A percentile compares a stretch with the other conserved stretches of the same genome.
Evolutionary conservation across 2,329 filamentous ascomycete genomes (phyloP).

Genomic region (Reticulascus tulasneorum): DNA sequence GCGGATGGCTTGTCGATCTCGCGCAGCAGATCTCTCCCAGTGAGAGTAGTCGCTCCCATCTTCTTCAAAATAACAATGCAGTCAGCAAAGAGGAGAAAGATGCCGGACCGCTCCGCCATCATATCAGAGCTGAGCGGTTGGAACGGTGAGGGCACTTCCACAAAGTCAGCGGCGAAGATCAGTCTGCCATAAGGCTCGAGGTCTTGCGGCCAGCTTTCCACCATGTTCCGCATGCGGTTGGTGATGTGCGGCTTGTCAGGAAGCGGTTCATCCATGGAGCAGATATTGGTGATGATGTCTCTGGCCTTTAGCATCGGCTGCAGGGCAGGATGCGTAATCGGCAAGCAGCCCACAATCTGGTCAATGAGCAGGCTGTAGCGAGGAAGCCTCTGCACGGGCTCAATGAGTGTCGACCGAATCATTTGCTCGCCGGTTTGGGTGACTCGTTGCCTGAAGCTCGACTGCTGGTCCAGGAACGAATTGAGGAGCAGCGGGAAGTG

Average conservation of each 20-base stretch:
- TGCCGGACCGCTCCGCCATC: constrained; percentile 53
- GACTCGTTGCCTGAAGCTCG: constrained; percentile 76
- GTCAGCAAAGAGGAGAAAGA: constrained; percentile 83
- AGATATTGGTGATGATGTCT: constrained; percentile 94
- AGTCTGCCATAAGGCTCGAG: constrained; percentile 73
- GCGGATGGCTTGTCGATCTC: constrained; percentile 80
- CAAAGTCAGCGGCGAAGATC: constrained; percentile 75
- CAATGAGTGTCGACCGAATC: constrained; percentile 87
- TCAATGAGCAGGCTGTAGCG: constrained; percentile 96
- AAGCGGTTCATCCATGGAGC: constrained; percentile 74
- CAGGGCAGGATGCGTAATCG: constrained; percentile 79
- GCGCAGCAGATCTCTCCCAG: constrained; percentile 73
- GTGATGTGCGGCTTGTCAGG: constrained; percentile 70
- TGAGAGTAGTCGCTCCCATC: constrained; percentile 55
- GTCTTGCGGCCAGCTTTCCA: constrained; percentile 71
- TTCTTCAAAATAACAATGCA: constrained; percentile 75
- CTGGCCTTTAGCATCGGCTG: constrained; percentile 80
- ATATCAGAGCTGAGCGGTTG: constrained; percentile 33
- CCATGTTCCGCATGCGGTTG: constrained; percentile 69
- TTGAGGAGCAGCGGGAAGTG: constrained; percentile 80
- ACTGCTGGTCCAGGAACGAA: constrained; percentile 72
- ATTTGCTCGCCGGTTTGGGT: constrained; percentile 84
- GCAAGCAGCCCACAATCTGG: constrained; percentile 83
- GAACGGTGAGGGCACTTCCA: constrained; percentile 73
- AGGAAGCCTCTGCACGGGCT: constrained; percentile 90